These are phyloP conservation scores for Mollisiaceae sp. DNA, from an alignment of 2,329 filamentous ascomycete species.

Conservation along the genomic window DNA sequence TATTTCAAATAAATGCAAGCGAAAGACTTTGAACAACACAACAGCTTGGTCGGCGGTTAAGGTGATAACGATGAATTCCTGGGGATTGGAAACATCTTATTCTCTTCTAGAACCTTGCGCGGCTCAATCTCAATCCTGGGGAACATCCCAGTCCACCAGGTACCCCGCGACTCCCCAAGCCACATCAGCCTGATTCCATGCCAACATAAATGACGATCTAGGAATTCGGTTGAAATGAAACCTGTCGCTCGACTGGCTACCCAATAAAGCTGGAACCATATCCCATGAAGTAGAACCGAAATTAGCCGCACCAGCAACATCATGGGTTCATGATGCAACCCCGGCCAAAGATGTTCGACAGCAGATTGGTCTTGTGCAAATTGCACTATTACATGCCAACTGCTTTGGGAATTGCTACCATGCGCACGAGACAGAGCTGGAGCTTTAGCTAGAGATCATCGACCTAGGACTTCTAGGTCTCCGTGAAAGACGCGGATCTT, in stretches of 20 bases:
- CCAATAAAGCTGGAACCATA: background rate
- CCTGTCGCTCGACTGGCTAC: background rate
- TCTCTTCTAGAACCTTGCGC: background rate
- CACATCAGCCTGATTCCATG: background rate
- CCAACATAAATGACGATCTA: background rate
- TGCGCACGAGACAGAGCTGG: too few species aligned
- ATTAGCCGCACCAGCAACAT: background rate
- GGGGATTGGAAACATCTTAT: background rate
- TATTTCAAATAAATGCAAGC: background rate
- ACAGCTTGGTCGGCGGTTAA: background rate
- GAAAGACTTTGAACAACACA: background rate
- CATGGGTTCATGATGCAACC: background rate
- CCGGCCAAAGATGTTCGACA: background rate
- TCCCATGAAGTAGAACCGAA: background rate
- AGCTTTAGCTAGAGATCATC: too few species aligned
- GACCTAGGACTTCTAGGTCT: too few species aligned
- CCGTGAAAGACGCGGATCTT: too few species aligned
- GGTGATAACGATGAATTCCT: background rate
- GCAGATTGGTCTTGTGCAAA: background rate
- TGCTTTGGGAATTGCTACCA: background rate
- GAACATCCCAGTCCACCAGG: background rate
- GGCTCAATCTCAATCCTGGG: background rate
- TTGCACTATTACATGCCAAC: background rate
- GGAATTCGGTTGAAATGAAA: background rate
- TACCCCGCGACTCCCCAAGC: background rate